phyloP scores from a whole-genome alignment of 805 yeast species.

The Clavispora vitiphila region DNA sequence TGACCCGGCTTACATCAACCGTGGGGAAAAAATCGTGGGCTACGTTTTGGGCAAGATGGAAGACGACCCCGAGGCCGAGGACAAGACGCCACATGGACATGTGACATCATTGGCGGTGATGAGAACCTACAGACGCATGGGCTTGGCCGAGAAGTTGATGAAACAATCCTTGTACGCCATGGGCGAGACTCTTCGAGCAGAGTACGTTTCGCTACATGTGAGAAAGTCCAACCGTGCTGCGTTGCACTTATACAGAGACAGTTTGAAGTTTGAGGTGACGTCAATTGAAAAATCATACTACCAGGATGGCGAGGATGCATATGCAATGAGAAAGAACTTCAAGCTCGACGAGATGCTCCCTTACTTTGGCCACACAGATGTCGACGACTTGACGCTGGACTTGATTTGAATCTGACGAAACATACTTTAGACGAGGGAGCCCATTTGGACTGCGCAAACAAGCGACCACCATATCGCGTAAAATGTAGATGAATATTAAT shows the following conservation, averaged over 20 bases:
- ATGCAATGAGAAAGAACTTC: constrained; percentile 79
- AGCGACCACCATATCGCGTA: background rate
- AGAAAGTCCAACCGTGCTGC: constrained; percentile 94
- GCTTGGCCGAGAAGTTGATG: constrained; percentile 89
- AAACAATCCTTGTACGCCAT: constrained; percentile 75
- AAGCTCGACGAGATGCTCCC: constrained; percentile 59
- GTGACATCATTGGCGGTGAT: constrained; percentile 90
- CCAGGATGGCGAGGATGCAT: constrained; percentile 97
- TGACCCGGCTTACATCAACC: constrained; percentile 59
- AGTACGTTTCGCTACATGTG: constrained; percentile 87
- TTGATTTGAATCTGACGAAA: constrained; percentile 13
- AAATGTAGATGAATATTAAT: constrained; percentile 1
- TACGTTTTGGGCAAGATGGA: constrained; percentile 96
- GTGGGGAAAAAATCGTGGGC: constrained; percentile 85
- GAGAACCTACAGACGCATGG: constrained; percentile 94
- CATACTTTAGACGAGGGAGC: too few relatives aligned
- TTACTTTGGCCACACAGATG: constrained; percentile 43
- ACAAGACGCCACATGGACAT: constrained; percentile 84
- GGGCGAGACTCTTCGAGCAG: constrained; percentile 74
- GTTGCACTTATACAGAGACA: constrained; percentile 80
- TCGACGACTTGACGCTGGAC: constrained; percentile 42
- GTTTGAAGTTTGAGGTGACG: constrained; percentile 76
- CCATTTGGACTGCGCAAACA: background rate
- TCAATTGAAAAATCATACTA: constrained; percentile 85
- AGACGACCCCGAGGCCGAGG: constrained; percentile 77